Evolutionary conservation across 2,329 filamentous ascomycete species (phyloP).

Genomic region (Pseudogymnoascus sp.): DNA sequence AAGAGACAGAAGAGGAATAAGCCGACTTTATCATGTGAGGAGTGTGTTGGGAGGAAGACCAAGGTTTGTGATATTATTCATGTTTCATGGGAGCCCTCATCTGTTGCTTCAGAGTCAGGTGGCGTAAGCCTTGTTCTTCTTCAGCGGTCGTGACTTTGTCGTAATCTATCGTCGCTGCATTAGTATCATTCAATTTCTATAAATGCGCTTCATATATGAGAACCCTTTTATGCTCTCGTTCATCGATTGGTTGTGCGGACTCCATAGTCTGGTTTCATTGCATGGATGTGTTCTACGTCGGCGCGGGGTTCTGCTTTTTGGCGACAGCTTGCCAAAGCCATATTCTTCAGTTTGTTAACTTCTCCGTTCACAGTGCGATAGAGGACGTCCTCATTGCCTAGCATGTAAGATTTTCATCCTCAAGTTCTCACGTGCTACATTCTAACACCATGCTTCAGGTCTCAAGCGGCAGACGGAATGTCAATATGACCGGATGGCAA

Average conservation of each 20-base stretch:
- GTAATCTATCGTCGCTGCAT: neutral
- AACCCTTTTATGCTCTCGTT: neutral
- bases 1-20: conserved; percentile 82
- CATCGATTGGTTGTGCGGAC: neutral
- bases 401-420: conserved; percentile 42
- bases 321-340: neutral
- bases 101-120: neutral
- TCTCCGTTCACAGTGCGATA: conserved; percentile 53
- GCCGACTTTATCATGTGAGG: conserved; percentile 67
- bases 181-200: neutral
- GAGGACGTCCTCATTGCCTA: conserved; percentile 59
- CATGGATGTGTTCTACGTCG: neutral
- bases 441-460: conserved; percentile 37
- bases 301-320: neutral
- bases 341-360: neutral
- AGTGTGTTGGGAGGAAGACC: conserved; percentile 75
- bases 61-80: conserved; percentile 44
- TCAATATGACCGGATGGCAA: conserved; percentile 67
- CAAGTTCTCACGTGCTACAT: conserved; percentile 9
- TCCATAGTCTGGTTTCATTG: neutral
- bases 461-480: conserved; percentile 71
- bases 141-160: no score
- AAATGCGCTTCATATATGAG: neutral
- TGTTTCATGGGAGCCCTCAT: neutral
- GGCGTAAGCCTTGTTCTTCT: neutral